Conservation (phyloP, 176 grass and related monocot genomes). For the Typha latifolia region DNA sequence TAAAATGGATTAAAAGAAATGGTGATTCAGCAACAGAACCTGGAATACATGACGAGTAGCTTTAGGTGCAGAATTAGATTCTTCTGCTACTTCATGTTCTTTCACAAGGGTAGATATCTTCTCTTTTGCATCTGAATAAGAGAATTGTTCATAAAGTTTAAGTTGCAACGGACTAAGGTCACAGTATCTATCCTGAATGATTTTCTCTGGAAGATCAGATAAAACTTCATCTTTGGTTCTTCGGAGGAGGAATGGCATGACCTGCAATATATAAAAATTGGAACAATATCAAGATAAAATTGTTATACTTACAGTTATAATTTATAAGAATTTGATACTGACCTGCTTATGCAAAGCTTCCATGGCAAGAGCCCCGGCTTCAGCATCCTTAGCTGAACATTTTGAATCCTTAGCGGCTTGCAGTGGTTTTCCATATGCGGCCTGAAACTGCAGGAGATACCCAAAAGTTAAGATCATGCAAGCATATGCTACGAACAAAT, state of each 20-base stretch:
- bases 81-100: slow-evolving; percentile 36
- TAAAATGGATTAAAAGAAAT: slow-evolving; percentile 11
- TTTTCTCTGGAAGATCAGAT: slow-evolving; percentile 98
- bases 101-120: slow-evolving; percentile 83
- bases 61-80: slow-evolving; percentile 52
- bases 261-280: slow-evolving; percentile 32
- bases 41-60: slow-evolving; percentile 95
- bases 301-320: neutral
- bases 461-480: slow-evolving; percentile 9
- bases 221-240: slow-evolving; percentile 98
- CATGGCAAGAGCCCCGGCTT: slow-evolving; percentile 99
- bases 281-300: slow-evolving; percentile 1
- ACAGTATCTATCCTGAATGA: slow-evolving; percentile 96
- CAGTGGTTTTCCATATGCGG: slow-evolving; percentile 94
- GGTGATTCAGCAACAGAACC: slow-evolving; percentile 28
- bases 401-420: slow-evolving; percentile 90
- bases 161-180: slow-evolving; percentile 76
- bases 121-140: slow-evolving; percentile 74
- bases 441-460: slow-evolving; percentile 62
- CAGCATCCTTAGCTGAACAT: slow-evolving; percentile 97
- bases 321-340: slow-evolving; percentile 8
- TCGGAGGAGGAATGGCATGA: slow-evolving; percentile 99
- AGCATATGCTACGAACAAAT: neutral
- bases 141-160: slow-evolving; percentile 94
- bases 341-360: slow-evolving; percentile 99